Base-by-base conservation (phyloP, 75 land plant species). In the Pseudotsuga menziesii region DNA sequence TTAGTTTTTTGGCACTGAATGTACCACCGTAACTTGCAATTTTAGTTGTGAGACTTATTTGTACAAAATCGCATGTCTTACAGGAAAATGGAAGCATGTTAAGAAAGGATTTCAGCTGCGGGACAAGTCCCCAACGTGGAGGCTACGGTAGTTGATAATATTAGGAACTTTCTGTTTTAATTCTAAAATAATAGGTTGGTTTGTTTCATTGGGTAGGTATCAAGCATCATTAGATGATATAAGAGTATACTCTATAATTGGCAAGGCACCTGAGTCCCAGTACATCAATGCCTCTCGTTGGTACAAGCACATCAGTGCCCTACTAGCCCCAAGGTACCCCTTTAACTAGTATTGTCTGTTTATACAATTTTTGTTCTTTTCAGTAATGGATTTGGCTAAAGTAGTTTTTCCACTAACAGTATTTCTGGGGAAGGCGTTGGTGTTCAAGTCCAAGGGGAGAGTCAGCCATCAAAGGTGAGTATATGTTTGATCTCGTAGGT, bases 191-290 rank as follows among this genome's bases (percentile, higher is more conserved):
- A n/a, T n/a, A n/a, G n/a, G n/a, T n/a, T n/a, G n/a, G n/a, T n/a
- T n/a, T n/a, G n/a, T n/a, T n/a, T n/a, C n/a, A n/a, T n/a, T n/a
- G n/a, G n/a, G n/a, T n/a, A n/a, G n/a, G n/a, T n/a, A n/a, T n/a
- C n/a, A n/a, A 64, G 76, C 91, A 17, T 87, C 90, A 15, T 89
- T 74, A 78, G 97, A 94, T 83, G 98, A 96, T 74, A 74, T 96
- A 16, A 85, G 83, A 58, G 97, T 94, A 2, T 94, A 76, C n/a
- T 90, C 62, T 11, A 91, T 98, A 13, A 78, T 96, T 25, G 58
- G 71, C 25, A 74, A 77, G 76, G 75, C 82, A 52, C 91, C 89
- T 6, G 80, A 78, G 4, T 80, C 58, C 55, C 78, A 79, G 19
- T 88, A 80, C 71, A 85, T 93, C 13, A 90, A 94, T 73, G 93